Base-by-base conservation (phyloP, 2,329 filamentous ascomycete species). In the Talaromyces sp. region DNA sequence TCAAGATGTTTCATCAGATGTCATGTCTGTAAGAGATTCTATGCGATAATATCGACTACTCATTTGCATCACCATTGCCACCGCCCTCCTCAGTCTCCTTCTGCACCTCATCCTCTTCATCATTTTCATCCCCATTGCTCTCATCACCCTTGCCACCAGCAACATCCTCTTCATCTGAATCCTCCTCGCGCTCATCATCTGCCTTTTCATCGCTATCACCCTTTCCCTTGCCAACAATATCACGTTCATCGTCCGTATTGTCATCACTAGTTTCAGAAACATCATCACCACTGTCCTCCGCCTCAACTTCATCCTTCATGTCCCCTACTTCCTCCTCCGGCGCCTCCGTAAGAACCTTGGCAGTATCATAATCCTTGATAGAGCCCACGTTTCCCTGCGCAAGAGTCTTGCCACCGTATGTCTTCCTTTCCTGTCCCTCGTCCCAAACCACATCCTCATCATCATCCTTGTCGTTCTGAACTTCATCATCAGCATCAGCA, bases 251-350 rank as follows among this genome's bases (percentile, higher is more conserved):
- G 25, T 19, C 53, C 31, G 31, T 58, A 34, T 31, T 31, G 15
- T 43, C 49, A 19, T 40, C 36, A 17, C 58, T 56, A 22, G 47
- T 60, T 25, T 38, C 36, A 34, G 47, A 19, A 10, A 2, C 27
- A 19, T 56, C 63, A 53, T 56, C 58, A 36, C 15, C 27, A 15
- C 62, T 53, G 8, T 65, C 38, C 4, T 60, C 45, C 22, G 25
- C 31, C 10, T 38, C 47, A 15, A 3, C 19, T 11, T 34, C 36
- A 15, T 61, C 47, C 7, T 51, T 36, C 22, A 43, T 22, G 2
- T 19, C 56, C 29, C 22, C 17, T n/a, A 8, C 11, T 25, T 25
- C 40, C 25, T 45, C 45, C 4, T 51, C 58, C 8, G 36, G 13
- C 17, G 22, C 34, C 7, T 54, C 31, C 25, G 13, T 10, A 4